Conservation (phyloP, 1,139 yeast species). For the Entelexis sorbosivorans region DNA sequence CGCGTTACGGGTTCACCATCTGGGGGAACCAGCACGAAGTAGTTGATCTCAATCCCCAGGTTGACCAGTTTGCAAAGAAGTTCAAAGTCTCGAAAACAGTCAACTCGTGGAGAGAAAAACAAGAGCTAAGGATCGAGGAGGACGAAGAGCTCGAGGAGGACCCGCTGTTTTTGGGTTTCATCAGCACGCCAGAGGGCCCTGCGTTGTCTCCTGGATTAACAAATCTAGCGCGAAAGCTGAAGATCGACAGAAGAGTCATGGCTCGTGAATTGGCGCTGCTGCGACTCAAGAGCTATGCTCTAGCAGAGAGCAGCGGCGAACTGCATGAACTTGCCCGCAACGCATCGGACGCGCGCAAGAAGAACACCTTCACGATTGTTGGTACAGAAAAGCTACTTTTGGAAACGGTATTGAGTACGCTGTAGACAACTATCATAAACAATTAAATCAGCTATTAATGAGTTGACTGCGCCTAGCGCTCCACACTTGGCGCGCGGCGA, state of each 20-base stretch:
- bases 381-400: constrained; percentile 13
- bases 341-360: not conserved
- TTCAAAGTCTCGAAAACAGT: constrained; percentile 21
- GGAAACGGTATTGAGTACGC: not conserved
- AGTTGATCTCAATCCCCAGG: constrained; percentile 27
- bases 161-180: constrained; percentile 1
- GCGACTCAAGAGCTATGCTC: not conserved
- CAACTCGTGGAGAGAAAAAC: constrained; percentile 4
- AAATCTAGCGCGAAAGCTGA: not conserved
- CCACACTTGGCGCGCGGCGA: too few relatives aligned
- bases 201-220: not conserved
- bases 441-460: too few relatives aligned
- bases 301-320: constrained; percentile 8
- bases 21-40: constrained; percentile 47
- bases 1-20: constrained; percentile 65
- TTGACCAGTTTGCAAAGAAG: constrained; percentile 24
- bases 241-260: not conserved
- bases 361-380: not conserved
- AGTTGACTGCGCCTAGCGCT: too few relatives aligned
- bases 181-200: not conserved
- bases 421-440: not conserved
- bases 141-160: constrained; percentile 8
- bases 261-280: not conserved
- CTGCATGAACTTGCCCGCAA: not conserved
- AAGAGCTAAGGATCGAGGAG: constrained; percentile 5